Base-by-base conservation (phyloP, 2,329 filamentous ascomycete genomes). In the Botrytis hyacinthi region DNA sequence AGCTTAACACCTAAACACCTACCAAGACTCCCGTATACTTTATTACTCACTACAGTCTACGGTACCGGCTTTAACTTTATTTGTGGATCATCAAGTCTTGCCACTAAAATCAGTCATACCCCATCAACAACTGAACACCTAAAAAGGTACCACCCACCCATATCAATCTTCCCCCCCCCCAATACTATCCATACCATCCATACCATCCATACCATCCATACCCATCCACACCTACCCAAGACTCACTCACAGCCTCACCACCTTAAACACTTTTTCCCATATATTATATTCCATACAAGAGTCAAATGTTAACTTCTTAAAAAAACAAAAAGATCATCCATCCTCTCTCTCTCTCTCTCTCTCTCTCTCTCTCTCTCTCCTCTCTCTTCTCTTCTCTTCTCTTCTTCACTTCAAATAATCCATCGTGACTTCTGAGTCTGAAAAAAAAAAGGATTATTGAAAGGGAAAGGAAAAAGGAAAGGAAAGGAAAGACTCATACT, bases 51-150 rank as follows among this genome's bases (percentile, higher is more conserved):
- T n/a, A n/a, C 22, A 51, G 46, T 51, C 48, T 51, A 60, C 57
- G 12, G 32, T 57, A 54, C 44, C 60, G 26, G 32, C 44, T 65
- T 44, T 63, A 42, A 57, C 51, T 57, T 57, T 57, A 32, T 29
- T 57, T 57, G 44, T 70, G 57, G 22, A 62, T 61, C 60, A 35
- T 72, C 65, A 35, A 59, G 32, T 68, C 71, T 72, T 65, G 71
- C 71, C 71, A 72, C 71, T 61, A 40, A 18, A 68, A 68, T 16
- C 71, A 72, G 71, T 72, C 54, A 72, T 67, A 67, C 62, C 65
- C 67, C 40, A 61, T 57, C 66, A 63, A 59, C 60, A 40, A 35
- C 44, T 48, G 51, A 54, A 32, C 26, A 44, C 42, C 42, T 54
- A 60, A 63, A 61, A 73, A 70, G 57, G 48, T 68, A 65, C 71